Evolutionary conservation across 768 basidiomycete species (phyloP).

Genomic region (Termitomyces sp.): DNA sequence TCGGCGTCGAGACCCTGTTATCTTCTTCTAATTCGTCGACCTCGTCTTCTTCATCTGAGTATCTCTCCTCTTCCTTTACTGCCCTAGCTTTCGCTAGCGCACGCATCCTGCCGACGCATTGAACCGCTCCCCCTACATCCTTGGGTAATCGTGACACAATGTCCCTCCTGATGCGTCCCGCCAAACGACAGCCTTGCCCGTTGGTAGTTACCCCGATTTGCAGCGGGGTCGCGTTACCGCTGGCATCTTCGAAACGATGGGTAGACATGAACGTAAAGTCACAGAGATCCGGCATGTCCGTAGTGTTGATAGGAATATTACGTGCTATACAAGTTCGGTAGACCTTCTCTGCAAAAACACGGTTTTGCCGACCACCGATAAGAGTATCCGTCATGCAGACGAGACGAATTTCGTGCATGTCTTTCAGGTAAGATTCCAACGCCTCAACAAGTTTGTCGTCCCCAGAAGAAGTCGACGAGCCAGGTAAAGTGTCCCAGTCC

Average conservation of each 20-base stretch:
- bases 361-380: constrained; percentile 36
- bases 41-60: constrained; percentile 15
- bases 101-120: constrained; percentile 67
- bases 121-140: constrained; percentile 69
- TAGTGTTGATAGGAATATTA: constrained; percentile 76
- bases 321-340: constrained; percentile 46
- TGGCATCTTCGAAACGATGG: constrained; percentile 66
- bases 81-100: constrained; percentile 31
- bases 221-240: constrained; percentile 41
- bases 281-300: constrained; percentile 81
- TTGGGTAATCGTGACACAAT: constrained; percentile 70
- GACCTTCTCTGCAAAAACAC: constrained; percentile 52
- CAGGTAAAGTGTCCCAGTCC: constrained; percentile 44
- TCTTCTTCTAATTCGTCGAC: constrained; percentile 51
- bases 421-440: constrained; percentile 42
- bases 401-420: constrained; percentile 30
- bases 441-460: constrained; percentile 33
- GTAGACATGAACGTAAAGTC: constrained; percentile 87
- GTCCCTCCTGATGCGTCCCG: constrained; percentile 73
- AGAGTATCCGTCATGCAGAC: constrained; percentile 83
- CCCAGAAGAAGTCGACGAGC: constrained; percentile 22
- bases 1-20: constrained; percentile 50
- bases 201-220: constrained; percentile 89
- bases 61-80: constrained; percentile 6
- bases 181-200: constrained; percentile 84